Base-by-base conservation (phyloP, 441 rosid genomes). In the Raphanus hybrid region DNA sequence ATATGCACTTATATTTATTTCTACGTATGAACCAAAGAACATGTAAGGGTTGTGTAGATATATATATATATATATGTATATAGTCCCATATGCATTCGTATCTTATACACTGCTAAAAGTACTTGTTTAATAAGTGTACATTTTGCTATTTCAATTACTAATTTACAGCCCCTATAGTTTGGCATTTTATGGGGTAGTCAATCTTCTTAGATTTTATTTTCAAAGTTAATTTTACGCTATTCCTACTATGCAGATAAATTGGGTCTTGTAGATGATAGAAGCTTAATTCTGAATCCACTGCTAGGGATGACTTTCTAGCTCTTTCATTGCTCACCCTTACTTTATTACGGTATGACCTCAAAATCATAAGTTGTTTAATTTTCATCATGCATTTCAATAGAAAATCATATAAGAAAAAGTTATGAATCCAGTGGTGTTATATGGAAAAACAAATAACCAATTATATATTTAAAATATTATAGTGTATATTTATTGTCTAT, bases 101-200 rank as follows among this genome's bases (percentile, higher is more conserved):
- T 50, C 20, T 14, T 50, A 50, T 29, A 37, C 8, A 37, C 8
- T 29, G 5, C 5, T 29, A 29, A 6, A 48, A 14, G 70, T 66
- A 66, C 14, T 6, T 35, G 48, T 35, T 39, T 63, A 10, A 23
- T 45, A 11, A 26, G 15, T 34, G 15, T 16, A 35, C 48, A 63
- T 15, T 64, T 64, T 37, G 27, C 8, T 61, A 14, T 34, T 23
- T 32, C 43, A 7, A 32, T 34, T 61, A n/a, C 2, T 20, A 6
- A 62, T 26, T 26, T 59, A 59, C 34, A 23, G 10, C 43, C 45
- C 23, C 4, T 62, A 61, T 26, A 14, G 12, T 29, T 45, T 43
- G 45, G 57, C 60, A 27, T 70, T 39, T 14, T 59, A 27, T 61
- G 45, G 45, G 68, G 61, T 6, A 11, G 32, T 61, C 45, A 71